Base-by-base conservation (phyloP, 768 basidiomycete species). In the Boletus sensibilis region DNA sequence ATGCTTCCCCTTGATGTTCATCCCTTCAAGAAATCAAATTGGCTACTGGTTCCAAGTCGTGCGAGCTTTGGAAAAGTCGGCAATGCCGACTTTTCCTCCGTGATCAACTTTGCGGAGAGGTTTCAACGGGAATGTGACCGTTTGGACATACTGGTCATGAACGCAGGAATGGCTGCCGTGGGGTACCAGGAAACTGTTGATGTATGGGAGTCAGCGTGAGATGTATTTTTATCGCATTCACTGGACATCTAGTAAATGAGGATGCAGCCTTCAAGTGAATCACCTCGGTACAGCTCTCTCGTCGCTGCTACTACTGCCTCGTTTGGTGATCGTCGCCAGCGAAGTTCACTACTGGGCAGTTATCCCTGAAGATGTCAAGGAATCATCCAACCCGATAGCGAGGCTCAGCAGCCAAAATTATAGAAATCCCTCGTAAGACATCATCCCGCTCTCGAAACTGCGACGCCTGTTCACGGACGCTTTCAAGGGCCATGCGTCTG, bases 191-290 rank as follows among this genome's bases (percentile, higher is more conserved):
- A 59, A 10, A 78, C 76, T 0, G 35, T 50, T 0, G 76, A 82
- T 62, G 81, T 78, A 8, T 83, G 78, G 78, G 82, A 83, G 55
- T 47, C 65, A 12, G 65, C 58, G 82, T 49, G 6, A 25, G 18
- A 6, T 8, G 27, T 10, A 2, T 49, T n/a, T 25, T 48, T 23
- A 23, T 35, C 16, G 12, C 6, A 5, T 13, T 3, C 18, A 3
- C 1, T 49, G 35, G 35, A 10, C 20, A 0, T 14, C 1, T n/a
- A 5, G 31, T 50, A 13, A 55, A 20, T 1, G 18, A 9, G 0
- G 21, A 18, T 0, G 2, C 5, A 75, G 74, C 1, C 53, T 78
- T 12, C 75, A 77, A 52, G 67, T 74, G 21, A 77, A 78, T 50
- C 56, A 71, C 39, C 59, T 78, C 8, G 47, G 64, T 8, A 75